Evolutionary conservation across 1,284 basidiomycete genomes (phyloP).

Genomic region (Erythrobasidium hasegawianum): DNA sequence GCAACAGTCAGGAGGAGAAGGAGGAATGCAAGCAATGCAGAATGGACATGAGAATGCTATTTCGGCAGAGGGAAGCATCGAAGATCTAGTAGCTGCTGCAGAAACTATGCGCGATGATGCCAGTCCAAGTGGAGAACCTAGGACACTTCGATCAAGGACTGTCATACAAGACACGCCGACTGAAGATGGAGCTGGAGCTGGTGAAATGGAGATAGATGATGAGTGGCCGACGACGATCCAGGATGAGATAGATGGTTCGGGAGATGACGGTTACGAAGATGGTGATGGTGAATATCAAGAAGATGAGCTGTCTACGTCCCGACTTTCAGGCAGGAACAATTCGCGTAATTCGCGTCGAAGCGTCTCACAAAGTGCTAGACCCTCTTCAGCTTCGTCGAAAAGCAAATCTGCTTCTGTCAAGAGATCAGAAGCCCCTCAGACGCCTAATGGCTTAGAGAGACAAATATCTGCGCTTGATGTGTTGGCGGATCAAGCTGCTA

Average conservation of each 20-base stretch:
- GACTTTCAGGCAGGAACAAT: too few relatives aligned
- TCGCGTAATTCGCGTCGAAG: too few relatives aligned
- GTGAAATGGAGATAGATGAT: slow-evolving; percentile 1
- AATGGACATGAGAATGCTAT: neutral
- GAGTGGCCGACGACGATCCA: slow-evolving; percentile 12
- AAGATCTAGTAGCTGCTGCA: neutral
- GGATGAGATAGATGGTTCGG: neutral
- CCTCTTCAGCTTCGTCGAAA: too few relatives aligned
- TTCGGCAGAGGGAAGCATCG: neutral
- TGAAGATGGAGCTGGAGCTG: too few relatives aligned
- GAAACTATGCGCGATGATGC: neutral
- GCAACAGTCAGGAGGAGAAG: neutral
- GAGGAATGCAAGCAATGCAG: neutral
- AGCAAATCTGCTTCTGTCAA: too few relatives aligned
- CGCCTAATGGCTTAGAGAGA: slow-evolving; percentile 11
- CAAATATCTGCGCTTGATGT: slow-evolving; percentile 39
- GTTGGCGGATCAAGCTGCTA: slow-evolving; percentile 38
- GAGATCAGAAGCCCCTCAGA: slow-evolving; percentile 5
- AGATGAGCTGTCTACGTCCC: neutral
- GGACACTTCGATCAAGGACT: too few relatives aligned
- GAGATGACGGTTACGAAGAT: neutral
- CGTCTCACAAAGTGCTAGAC: too few relatives aligned
- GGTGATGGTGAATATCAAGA: neutral
- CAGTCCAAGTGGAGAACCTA: neutral
- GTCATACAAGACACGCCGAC: neutral